These are phyloP conservation scores for Tetrapisispora iriomotensis DNA, from an alignment of 805 yeast genomes.

Conservation along the genomic window DNA sequence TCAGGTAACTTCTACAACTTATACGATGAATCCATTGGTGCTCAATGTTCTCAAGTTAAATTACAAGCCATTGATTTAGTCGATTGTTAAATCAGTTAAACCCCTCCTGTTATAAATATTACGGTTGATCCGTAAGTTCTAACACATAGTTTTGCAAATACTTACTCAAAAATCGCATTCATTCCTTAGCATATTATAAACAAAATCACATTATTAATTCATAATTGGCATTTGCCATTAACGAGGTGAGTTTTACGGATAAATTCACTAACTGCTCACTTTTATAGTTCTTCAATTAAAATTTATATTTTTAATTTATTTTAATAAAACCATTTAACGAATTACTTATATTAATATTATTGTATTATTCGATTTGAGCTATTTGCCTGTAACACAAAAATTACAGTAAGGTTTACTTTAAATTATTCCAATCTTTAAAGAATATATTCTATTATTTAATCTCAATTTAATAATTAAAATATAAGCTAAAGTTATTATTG, in stretches of 20 bases:
- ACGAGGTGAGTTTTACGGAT: too few species aligned
- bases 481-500: background rate
- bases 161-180: conserved; percentile 2
- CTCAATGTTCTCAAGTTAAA: conserved; percentile 47
- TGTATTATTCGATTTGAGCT: background rate
- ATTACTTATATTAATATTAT: too few species aligned
- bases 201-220: background rate
- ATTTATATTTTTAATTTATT: background rate
- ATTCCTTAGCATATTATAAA: conserved; percentile 2
- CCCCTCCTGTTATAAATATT: too few species aligned
- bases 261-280: too few species aligned
- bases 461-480: too few species aligned
- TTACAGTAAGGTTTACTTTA: too few species aligned
- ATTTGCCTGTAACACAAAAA: background rate
- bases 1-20: conserved; percentile 60
- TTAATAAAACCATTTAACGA: background rate
- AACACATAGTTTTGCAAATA: conserved; percentile 1
- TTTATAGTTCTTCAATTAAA: background rate
- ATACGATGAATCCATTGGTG: conserved; percentile 45
- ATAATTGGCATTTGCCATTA: too few species aligned
- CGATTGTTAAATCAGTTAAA: conserved; percentile 14
- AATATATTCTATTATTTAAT: too few species aligned
- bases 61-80: conserved; percentile 43
- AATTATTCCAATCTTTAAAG: too few species aligned
- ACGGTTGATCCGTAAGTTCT: background rate